Evolutionary conservation across 345 rosid genomes (phyloP), one percentile per base, ranked within the genome.

Genomic region (Heritiera fomes): DNA sequence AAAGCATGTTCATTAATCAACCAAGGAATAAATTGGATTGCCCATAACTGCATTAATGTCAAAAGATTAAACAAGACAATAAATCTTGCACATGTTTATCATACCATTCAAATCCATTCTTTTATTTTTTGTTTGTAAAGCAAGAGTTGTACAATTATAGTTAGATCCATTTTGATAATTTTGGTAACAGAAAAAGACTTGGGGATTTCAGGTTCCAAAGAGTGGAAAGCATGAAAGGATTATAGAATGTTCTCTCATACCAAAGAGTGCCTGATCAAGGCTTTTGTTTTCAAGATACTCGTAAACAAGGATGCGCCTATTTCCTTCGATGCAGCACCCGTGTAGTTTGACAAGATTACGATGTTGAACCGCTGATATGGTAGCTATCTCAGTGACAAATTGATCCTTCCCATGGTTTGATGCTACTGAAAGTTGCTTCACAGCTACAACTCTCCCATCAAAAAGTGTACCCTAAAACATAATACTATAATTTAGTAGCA

Each of bases 231-330:
- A 9, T 72, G 3, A 17, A 7, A 72, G 5, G 10, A 8, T 30
- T 18, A 32, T 53, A 52, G 56, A 58, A 10, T 18, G 49, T 38
- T 72, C 52, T 72, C 52, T 45, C 81, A 4, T 87, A 92, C 92
- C 90, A 2, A 87, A 91, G 12, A 92, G 79, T 72, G 91, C 93
- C 50, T 90, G 89, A 83, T 93, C 94, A 20, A 93, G 91, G 81
- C 95, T 91, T 66, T 86, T 89, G 85, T 90, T 93, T 77, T 86
- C 84, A 38, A 88, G 91, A 84, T 87, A 93, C 86, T 93, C 95
- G 34, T 90, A 90, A n/a, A 91, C 92, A 41, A 93, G 91, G 79
- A 93, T 88, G 20, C 88, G 86, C 58, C 84, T 87, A 7, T 82
- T 74, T 74, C 91, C 93, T 68, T 87, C 93, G 3, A 89, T 87